Conservation (phyloP, 192 early-diverging fungal genomes). For the Oehlia diaphana region DNA sequence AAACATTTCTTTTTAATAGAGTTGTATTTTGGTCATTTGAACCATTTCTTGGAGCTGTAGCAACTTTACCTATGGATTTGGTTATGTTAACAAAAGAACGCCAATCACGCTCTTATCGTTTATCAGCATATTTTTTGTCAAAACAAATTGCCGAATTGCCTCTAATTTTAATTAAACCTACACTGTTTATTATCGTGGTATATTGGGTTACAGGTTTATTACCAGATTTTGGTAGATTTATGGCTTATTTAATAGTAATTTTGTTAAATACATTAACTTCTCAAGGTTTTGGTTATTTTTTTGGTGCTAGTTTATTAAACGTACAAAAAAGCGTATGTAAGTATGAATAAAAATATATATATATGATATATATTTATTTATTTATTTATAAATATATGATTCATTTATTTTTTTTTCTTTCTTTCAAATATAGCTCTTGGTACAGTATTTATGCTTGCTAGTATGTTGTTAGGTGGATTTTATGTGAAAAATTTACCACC, state of each 20-base stretch:
- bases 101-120: constrained; percentile 22
- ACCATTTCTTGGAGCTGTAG: background rate
- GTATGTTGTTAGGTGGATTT: background rate
- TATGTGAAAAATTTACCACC: background rate
- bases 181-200: background rate
- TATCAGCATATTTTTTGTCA: background rate
- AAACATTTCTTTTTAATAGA: too few relatives aligned
- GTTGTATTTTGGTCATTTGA: constrained; percentile 11
- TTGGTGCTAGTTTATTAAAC: constrained; percentile 10
- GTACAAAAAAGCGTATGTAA: background rate
- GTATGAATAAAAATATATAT: background rate
- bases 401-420: background rate
- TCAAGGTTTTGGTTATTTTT: constrained; percentile 24
- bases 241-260: background rate
- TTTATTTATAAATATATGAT: too few relatives aligned
- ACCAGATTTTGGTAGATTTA: background rate
- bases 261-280: background rate
- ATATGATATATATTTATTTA: too few relatives aligned
- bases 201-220: constrained; percentile 8
- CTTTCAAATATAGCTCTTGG: background rate
- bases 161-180: too few relatives aligned
- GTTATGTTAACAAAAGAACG: constrained; percentile 11
- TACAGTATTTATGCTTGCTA: constrained; percentile 15
- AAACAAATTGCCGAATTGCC: too few relatives aligned
- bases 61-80: constrained; percentile 10